Evolutionary conservation across 2,329 filamentous ascomycete genomes (phyloP), one percentile per base, ranked within the genome.

Genomic region (Sclerotinia borealis): DNA sequence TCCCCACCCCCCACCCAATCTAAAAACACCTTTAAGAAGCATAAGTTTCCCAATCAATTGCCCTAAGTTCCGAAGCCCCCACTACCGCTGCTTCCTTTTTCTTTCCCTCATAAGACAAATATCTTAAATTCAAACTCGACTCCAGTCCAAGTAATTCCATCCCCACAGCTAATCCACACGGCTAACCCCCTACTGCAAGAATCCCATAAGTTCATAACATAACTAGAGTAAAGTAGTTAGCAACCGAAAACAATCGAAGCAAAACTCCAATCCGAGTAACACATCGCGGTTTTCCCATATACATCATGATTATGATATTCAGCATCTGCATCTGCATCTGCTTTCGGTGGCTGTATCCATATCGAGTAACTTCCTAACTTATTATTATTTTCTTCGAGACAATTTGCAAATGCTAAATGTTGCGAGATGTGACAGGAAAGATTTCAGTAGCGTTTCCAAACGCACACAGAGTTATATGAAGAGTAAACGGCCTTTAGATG

Each of bases 1-100:
- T 74, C 73, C 0, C 72, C 72, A 61, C 73, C 70, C 9, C 68
- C 8, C 72, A 72, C 68, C 72, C 72, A 74, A 59, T 73, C 70
- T 11, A 73, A 58, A 52, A 72, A 74, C 2, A 68, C 71, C 11
- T 70, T 70, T 69, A 55, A 74, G 73, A 9, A 74, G 60, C 1
- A 70, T 73, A 25, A 73, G 48, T 63, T 70, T 72, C 56, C 73
- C 71, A 37, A 73, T 70, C 71, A 37, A 73, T 70, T 5, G 69
- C 68, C 13, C 69, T 66, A 9, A 69, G 70, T 25, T 70, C 70
- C 11, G 71, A 67, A 59, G 72, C 69, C n/a, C 56, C 36, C 5
- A 68, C 17, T 29, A 50, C 15, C 41, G 15, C 17, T 49, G 10
- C 15, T 15, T 19, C 15, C 13, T 52, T 7, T 54, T 22, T 2